Evolutionary conservation across 208 protist species (phyloP).

Genomic region (Entamoeba dispar): DNA sequence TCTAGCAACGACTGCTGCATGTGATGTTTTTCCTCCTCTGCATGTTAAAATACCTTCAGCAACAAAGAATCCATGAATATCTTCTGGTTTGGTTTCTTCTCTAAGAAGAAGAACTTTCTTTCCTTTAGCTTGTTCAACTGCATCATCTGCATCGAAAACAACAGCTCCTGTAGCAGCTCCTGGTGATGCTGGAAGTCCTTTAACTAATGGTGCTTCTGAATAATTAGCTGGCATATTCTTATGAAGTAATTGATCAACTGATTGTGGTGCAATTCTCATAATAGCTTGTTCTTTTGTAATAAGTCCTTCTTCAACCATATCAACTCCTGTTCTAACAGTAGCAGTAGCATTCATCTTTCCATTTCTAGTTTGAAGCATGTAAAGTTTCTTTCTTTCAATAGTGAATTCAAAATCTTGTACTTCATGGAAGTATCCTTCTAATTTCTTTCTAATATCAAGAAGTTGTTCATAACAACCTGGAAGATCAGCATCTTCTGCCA

Average conservation of each 20-base stretch:
- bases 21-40: slow-evolving; percentile 71
- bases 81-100: slow-evolving; percentile 69
- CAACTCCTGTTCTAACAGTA: slow-evolving; percentile 54
- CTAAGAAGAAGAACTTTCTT: slow-evolving; percentile 60
- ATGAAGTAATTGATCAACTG: slow-evolving; percentile 58
- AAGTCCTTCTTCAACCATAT: slow-evolving; percentile 62
- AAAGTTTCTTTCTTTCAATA: slow-evolving; percentile 64
- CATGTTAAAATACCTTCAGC: slow-evolving; percentile 63
- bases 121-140: slow-evolving; percentile 32
- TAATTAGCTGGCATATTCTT: slow-evolving; percentile 46
- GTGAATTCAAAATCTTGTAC: slow-evolving; percentile 86
- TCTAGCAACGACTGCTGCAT: slow-evolving; percentile 71
- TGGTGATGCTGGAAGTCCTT: slow-evolving; percentile 64
- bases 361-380: slow-evolving; percentile 67
- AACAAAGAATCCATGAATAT: slow-evolving; percentile 61
- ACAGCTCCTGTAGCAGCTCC: slow-evolving; percentile 61
- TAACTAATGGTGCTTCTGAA: slow-evolving; percentile 38
- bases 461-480: slow-evolving; percentile 58
- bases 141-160: slow-evolving; percentile 55
- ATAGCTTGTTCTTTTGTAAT: slow-evolving; percentile 26
- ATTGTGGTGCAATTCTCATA: slow-evolving; percentile 13
- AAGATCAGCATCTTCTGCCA: slow-evolving; percentile 48
- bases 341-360: slow-evolving; percentile 67
- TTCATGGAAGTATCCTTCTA: slow-evolving; percentile 67
- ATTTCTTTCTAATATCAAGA: slow-evolving; percentile 43